A percentile compares a stretch with the other conserved stretches of the same genome.
Evolutionary conservation across 2,329 filamentous ascomycete genomes (phyloP).

Genomic region (Calonectria pauciramosa): DNA sequence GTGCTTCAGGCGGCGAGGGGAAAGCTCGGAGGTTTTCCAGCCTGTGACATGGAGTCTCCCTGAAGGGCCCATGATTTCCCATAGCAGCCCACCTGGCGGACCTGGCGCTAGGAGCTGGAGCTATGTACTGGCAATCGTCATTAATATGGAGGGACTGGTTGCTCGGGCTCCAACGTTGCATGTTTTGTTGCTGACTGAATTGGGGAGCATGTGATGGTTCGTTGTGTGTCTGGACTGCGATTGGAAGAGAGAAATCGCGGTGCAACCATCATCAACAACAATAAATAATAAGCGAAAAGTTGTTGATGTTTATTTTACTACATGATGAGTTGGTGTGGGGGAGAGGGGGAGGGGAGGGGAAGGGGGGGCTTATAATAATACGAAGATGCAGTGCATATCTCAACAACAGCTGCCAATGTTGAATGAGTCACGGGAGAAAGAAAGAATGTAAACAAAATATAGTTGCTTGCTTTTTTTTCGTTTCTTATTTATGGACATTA

Average conservation of each 20-base stretch:
- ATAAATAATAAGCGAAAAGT: slow-evolving; percentile 19
- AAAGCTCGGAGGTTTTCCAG: background rate
- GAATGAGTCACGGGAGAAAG: background rate
- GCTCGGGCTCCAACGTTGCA: background rate
- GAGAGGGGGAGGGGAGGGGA: slow-evolving; percentile 4
- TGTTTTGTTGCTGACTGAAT: background rate
- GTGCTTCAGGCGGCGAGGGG: background rate
- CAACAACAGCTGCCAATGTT: background rate
- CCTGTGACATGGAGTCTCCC: background rate
- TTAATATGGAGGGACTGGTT: background rate
- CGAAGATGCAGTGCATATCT: background rate
- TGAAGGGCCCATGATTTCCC: slow-evolving; percentile 2
- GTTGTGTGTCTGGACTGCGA: background rate
- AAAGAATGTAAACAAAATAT: background rate
- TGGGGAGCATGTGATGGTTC: background rate
- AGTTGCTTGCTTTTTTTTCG: background rate
- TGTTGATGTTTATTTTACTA: slow-evolving; percentile 41
- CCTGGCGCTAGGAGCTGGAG: background rate
- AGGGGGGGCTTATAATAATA: slow-evolving; percentile 1
- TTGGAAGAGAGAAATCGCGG: background rate
- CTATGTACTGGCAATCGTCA: background rate
- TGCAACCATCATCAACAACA: slow-evolving; percentile 13
- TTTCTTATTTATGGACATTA: background rate
- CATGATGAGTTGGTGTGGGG: slow-evolving; percentile 37
- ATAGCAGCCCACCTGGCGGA: slow-evolving; percentile 2